A percentile compares a stretch with the other conserved stretches of the same genome.
Conservation (phyloP, 345 rosid genomes). For the Arabidopsis arenosa region DNA sequence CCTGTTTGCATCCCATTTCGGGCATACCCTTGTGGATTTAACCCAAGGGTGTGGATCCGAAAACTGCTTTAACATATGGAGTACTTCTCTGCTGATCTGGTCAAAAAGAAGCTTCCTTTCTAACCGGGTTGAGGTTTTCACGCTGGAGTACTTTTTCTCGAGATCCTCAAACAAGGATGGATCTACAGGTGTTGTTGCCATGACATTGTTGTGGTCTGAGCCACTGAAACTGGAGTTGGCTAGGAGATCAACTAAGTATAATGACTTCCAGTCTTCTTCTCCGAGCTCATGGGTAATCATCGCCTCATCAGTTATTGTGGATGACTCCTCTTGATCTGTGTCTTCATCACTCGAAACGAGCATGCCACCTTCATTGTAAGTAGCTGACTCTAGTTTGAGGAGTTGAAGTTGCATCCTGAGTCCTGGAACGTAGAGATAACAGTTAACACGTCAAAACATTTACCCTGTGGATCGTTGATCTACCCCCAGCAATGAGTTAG, state of each 20-base stretch:
- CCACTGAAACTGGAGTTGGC: constrained; percentile 55
- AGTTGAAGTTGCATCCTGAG: constrained; percentile 94
- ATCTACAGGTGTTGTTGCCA: constrained; percentile 62
- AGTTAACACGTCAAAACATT: background rate
- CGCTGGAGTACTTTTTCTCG: constrained; percentile 61
- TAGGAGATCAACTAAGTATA: constrained; percentile 61
- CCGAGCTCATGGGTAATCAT: constrained; percentile 32
- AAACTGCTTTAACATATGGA: constrained; percentile 54
- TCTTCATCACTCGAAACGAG: constrained; percentile 76
- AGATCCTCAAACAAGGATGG: constrained; percentile 71
- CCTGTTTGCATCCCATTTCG: constrained; percentile 52
- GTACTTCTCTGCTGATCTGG: constrained; percentile 60
- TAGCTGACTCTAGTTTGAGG: constrained; percentile 76
- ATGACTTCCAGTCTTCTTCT: constrained; percentile 56
- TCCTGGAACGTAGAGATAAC: constrained; percentile 49
- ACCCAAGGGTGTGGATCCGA: constrained; percentile 69
- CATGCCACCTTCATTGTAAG: constrained; percentile 68
- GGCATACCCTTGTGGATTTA: constrained; percentile 37
- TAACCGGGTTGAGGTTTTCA: constrained; percentile 52
- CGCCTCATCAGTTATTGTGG: constrained; percentile 44
- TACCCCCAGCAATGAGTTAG: background rate
- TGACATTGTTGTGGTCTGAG: constrained; percentile 51
- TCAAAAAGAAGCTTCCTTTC: constrained; percentile 80
- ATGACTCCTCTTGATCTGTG: constrained; percentile 49
- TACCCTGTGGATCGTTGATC: background rate